Percentiles rank a stretch among this genome's conserved stretches.
phyloP scores from a whole-genome alignment of 768 basidiomycete genomes.

The Lepiota subincarnata region DNA sequence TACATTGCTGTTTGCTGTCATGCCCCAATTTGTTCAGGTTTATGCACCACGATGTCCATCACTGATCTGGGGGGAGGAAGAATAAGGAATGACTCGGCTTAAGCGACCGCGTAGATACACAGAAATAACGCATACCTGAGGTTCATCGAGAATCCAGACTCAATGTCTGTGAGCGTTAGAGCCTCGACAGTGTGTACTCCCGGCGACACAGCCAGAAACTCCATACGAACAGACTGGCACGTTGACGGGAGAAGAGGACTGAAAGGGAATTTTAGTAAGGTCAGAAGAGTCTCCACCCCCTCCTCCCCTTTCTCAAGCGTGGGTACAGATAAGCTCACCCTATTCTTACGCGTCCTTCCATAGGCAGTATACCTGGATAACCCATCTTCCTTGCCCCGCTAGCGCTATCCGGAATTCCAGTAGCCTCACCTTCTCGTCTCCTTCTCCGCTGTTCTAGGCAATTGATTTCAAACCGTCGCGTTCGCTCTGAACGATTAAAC shows the following conservation, averaged over 20 bases:
- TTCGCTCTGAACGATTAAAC: slow-evolving; percentile 76
- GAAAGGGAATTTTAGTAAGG: background rate
- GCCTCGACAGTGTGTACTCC: slow-evolving; percentile 76
- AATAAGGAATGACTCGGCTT: slow-evolving; percentile 11
- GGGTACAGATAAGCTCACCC: slow-evolving; percentile 52
- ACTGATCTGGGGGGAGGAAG: slow-evolving; percentile 51
- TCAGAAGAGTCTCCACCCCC: slow-evolving; percentile 1
- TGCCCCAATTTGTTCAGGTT: slow-evolving; percentile 33
- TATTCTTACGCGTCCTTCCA: slow-evolving; percentile 75
- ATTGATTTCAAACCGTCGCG: slow-evolving; percentile 72
- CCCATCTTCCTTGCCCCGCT: slow-evolving; percentile 34
- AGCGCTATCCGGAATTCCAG: slow-evolving; percentile 24
- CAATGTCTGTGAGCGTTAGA: slow-evolving; percentile 70
- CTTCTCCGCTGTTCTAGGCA: slow-evolving; percentile 54
- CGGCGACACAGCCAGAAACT: slow-evolving; percentile 74
- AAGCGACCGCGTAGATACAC: background rate
- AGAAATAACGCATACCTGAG: slow-evolving; percentile 49
- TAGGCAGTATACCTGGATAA: slow-evolving; percentile 62
- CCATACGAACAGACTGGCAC: slow-evolving; percentile 84
- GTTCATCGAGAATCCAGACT: slow-evolving; percentile 68
- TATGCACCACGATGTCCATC: slow-evolving; percentile 72
- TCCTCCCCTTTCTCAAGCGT: no score
- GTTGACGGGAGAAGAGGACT: slow-evolving; percentile 79
- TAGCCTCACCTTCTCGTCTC: slow-evolving; percentile 32
- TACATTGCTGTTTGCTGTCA: no score